Conservation (phyloP, 2,329 filamentous ascomycete genomes). For the Tolypocladium cylindrosporum region DNA sequence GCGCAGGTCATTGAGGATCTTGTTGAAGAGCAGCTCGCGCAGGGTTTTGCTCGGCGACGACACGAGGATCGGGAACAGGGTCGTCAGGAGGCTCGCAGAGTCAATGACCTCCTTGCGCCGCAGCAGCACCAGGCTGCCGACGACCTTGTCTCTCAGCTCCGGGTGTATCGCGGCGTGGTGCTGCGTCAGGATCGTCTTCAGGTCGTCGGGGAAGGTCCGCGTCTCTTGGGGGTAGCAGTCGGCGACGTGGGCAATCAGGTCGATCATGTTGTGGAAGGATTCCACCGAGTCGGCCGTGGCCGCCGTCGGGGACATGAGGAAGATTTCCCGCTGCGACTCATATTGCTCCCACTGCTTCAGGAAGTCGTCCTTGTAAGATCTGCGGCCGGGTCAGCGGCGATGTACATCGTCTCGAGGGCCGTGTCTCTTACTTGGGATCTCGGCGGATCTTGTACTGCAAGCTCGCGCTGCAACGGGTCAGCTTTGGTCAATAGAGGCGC, state of each 20-base stretch:
- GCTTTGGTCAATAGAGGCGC: constrained; percentile 5
- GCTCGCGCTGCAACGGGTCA: constrained; percentile 51
- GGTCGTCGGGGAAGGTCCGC: constrained; percentile 63
- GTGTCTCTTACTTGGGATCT: constrained; percentile 60
- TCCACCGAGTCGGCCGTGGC: constrained; percentile 70
- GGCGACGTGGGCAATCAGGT: constrained; percentile 86
- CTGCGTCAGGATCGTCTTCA: constrained; percentile 69
- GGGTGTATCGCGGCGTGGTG: constrained; percentile 77
- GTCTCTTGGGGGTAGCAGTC: constrained; percentile 86
- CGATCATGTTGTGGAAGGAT: constrained; percentile 82
- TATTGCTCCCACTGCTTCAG: constrained; percentile 84
- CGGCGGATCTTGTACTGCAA: constrained; percentile 85
- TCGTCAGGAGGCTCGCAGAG: constrained; percentile 72
- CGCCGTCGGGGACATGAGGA: constrained; percentile 71
- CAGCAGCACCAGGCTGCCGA: constrained; percentile 78
- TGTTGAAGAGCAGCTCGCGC: constrained; percentile 71
- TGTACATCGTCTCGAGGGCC: background rate
- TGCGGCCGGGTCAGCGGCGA: constrained; percentile 20
- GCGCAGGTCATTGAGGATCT: constrained; percentile 84
- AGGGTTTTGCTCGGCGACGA: constrained; percentile 88
- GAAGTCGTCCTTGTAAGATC: constrained; percentile 86
- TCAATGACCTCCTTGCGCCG: constrained; percentile 88
- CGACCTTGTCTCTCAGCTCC: constrained; percentile 87
- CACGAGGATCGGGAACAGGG: constrained; percentile 88
- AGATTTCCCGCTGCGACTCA: constrained; percentile 82